Evolutionary conservation across 768 basidiomycete species (phyloP).

Genomic region (Hygrophorus pudorinus): DNA sequence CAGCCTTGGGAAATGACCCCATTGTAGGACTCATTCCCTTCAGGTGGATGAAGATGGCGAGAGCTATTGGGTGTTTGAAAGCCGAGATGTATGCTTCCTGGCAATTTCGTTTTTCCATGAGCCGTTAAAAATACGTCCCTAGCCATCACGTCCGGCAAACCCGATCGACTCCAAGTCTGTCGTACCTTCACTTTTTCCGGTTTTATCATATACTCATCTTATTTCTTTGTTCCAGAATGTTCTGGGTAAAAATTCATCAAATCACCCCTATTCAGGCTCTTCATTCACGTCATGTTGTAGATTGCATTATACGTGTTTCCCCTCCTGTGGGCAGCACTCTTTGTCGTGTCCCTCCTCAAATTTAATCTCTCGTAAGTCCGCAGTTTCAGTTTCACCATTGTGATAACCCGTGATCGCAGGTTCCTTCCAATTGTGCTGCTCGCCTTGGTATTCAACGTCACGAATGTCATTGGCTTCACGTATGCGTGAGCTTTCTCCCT

Average conservation of each 20-base stretch:
- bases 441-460: conserved; percentile 92
- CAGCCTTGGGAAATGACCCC: background rate
- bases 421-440: conserved; percentile 92
- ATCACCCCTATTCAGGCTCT: conserved; percentile 4
- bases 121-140: conserved; percentile 2
- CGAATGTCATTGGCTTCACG: conserved; percentile 94
- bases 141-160: conserved; percentile 87
- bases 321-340: conserved; percentile 73
- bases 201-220: conserved; percentile 9
- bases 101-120: background rate
- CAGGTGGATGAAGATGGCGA: conserved; percentile 96
- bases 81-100: conserved; percentile 66
- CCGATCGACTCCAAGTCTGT: conserved; percentile 77
- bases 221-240: conserved; percentile 53
- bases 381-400: background rate
- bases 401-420: conserved; percentile 26
- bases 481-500: conserved; percentile 51
- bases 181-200: background rate
- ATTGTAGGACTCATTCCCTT: conserved; percentile 4
- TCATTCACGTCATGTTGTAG: conserved; percentile 24
- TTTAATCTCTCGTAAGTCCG: conserved; percentile 73
- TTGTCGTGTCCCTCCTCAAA: conserved; percentile 85
- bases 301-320: conserved; percentile 88
- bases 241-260: conserved; percentile 53
- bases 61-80: conserved; percentile 96